Evolutionary conservation across 306 rosid genomes (phyloP).

Genomic region (Geum urbanum): DNA sequence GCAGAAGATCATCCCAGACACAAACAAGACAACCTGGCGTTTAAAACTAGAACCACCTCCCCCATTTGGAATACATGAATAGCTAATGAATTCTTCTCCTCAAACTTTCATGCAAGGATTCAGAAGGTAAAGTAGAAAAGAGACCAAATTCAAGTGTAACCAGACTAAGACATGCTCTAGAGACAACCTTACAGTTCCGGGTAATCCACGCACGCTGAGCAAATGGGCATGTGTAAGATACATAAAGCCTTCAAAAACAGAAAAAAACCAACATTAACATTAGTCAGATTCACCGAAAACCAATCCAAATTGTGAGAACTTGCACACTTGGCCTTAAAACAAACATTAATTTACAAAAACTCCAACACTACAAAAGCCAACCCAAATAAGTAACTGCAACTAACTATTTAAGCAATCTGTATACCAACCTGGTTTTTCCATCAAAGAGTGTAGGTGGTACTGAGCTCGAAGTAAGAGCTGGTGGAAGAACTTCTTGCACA

Average conservation of each 20-base stretch:
- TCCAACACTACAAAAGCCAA: not conserved
- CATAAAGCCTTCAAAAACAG: constrained; percentile 59
- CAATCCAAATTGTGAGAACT: not conserved
- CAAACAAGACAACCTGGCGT: not conserved
- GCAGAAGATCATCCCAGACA: not conserved
- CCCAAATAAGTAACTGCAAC: not conserved
- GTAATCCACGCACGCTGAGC: constrained; percentile 86
- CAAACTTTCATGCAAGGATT: not conserved
- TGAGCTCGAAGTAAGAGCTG: constrained; percentile 59
- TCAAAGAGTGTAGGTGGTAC: constrained; percentile 70
- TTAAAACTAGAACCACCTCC: not conserved
- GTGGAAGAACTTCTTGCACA: constrained; percentile 52
- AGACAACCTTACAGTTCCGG: constrained; percentile 70
- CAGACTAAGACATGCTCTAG: not conserved
- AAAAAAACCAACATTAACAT: constrained; percentile 3
- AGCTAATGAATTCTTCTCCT: not conserved
- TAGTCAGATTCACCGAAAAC: constrained; percentile 25
- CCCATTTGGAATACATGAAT: not conserved
- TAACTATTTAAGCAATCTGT: not conserved
- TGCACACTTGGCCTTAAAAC: constrained; percentile 11
- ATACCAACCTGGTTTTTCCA: constrained; percentile 68
- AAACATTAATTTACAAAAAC: not conserved
- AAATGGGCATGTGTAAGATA: constrained; percentile 73
- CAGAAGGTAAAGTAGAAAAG: not conserved
- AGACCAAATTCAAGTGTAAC: not conserved